Percentiles rank a stretch among this genome's conserved stretches.
phyloP scores from a whole-genome alignment of 306 rosid genomes.

The Canavalia gladiata region DNA sequence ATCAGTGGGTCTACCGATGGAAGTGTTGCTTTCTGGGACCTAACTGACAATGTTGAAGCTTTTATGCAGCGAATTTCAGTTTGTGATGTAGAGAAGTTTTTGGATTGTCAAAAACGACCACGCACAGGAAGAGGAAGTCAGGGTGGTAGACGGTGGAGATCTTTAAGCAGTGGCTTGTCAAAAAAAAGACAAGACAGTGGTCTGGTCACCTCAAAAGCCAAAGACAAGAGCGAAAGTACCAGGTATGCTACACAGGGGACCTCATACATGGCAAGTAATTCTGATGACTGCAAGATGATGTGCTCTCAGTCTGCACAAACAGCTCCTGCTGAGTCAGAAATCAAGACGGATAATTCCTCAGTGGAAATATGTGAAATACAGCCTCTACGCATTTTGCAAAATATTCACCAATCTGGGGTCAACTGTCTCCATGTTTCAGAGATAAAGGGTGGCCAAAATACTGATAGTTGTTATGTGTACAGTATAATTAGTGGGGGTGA shows the following conservation, averaged over 20 bases:
- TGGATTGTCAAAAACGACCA: conserved; percentile 88
- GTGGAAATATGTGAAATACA: conserved; percentile 69
- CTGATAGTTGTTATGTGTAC: conserved; percentile 56
- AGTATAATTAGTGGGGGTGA: conserved; percentile 89
- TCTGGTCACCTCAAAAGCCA: conserved; percentile 46
- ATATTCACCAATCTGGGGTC: conserved; percentile 91
- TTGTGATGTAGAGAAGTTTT: conserved; percentile 62
- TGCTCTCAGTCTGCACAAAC: conserved; percentile 54
- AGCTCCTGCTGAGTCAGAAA: conserved; percentile 51
- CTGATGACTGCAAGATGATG: conserved; percentile 46
- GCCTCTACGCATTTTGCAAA: conserved; percentile 64
- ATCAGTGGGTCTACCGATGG: conserved; percentile 98
- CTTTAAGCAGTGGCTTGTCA: conserved; percentile 59
- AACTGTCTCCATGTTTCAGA: conserved; percentile 91
- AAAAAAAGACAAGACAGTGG: conserved; percentile 51
- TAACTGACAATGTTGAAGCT: conserved; percentile 72
- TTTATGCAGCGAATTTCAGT: conserved; percentile 71
- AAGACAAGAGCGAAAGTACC: conserved; percentile 43
- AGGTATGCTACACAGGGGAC: conserved; percentile 45
- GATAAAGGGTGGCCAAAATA: conserved; percentile 54
- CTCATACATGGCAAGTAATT: conserved; percentile 51
- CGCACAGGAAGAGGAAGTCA: conserved; percentile 98
- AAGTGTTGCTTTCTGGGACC: conserved; percentile 91
- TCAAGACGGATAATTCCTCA: conserved; percentile 52
- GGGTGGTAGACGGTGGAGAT: conserved; percentile 97